Evolutionary conservation across 2,329 filamentous ascomycete species (phyloP).

Genomic region (Septoria linicola): DNA sequence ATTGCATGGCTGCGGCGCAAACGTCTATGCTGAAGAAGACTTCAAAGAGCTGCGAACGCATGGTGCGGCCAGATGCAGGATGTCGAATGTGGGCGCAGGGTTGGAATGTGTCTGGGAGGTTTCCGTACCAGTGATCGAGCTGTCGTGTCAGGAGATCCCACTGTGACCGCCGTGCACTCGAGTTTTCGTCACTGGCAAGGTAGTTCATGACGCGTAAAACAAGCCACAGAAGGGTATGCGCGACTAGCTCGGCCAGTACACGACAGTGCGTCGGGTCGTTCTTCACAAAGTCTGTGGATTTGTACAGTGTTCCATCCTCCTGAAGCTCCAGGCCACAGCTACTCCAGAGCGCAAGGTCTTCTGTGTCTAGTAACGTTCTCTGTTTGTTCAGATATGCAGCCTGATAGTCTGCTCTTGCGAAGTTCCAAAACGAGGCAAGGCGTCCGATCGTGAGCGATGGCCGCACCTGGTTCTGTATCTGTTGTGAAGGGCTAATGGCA

Average conservation of each 20-base stretch:
- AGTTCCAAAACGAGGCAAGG: conserved; percentile 65
- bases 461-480: conserved; percentile 43
- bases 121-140: conserved; percentile 59
- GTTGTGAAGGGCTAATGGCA: conserved; percentile 37
- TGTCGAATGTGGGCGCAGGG: conserved; percentile 50
- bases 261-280: conserved; percentile 49
- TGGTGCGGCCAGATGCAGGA: conserved; percentile 19
- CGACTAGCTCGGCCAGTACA: conserved; percentile 47
- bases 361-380: conserved; percentile 60
- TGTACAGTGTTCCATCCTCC: conserved; percentile 48
- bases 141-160: conserved; percentile 58
- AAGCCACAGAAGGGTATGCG: conserved; percentile 64
- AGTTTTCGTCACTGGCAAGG: conserved; percentile 54
- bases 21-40: conserved; percentile 64
- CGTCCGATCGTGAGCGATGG: conserved; percentile 55
- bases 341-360: conserved; percentile 61
- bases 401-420: conserved; percentile 52
- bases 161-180: conserved; percentile 40
- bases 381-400: conserved; percentile 57
- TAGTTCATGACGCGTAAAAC: conserved; percentile 65
- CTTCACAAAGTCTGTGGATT: conserved; percentile 51
- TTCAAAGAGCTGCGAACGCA: conserved; percentile 43
- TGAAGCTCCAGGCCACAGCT: conserved; percentile 61
- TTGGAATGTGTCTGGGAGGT: conserved; percentile 60
- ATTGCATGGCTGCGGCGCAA: conserved; percentile 64